Conservation (phyloP, 2,329 filamentous ascomycete species). For the Exophiala calicioides region DNA sequence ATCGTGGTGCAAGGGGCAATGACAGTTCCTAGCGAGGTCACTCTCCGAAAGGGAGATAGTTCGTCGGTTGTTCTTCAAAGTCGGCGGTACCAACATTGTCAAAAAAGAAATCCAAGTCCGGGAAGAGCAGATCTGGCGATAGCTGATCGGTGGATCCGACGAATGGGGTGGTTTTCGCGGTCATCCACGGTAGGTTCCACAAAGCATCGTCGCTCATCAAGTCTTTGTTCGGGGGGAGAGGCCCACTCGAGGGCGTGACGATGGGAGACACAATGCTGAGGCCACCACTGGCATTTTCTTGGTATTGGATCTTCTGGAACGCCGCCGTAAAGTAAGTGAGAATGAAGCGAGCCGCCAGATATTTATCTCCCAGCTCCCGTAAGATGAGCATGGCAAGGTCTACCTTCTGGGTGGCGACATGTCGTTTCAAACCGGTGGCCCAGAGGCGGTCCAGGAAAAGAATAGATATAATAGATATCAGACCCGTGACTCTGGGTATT, state of each 20-base stretch:
- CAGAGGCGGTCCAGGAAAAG: neutral
- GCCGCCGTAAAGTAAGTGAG: slow-evolving; percentile 5
- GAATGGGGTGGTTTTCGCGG: neutral
- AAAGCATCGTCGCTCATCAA: neutral
- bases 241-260: no score
- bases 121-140: neutral
- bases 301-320: slow-evolving; percentile 1
- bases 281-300: neutral
- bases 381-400: slow-evolving; percentile 5
- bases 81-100: neutral
- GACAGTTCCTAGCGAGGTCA: no score
- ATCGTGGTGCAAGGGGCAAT: no score
- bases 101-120: neutral
- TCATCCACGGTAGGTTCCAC: neutral
- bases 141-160: neutral
- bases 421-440: neutral
- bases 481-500: neutral
- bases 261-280: neutral
- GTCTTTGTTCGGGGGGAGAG: no score
- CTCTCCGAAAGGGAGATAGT: neutral
- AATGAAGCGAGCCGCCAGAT: slow-evolving; percentile 3
- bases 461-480: neutral
- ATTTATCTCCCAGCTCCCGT: slow-evolving; percentile 1
- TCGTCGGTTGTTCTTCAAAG: neutral
- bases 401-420: slow-evolving; percentile 5